Base-by-base conservation (phyloP, 1,284 basidiomycete species). In the Chalciporus sp. region DNA sequence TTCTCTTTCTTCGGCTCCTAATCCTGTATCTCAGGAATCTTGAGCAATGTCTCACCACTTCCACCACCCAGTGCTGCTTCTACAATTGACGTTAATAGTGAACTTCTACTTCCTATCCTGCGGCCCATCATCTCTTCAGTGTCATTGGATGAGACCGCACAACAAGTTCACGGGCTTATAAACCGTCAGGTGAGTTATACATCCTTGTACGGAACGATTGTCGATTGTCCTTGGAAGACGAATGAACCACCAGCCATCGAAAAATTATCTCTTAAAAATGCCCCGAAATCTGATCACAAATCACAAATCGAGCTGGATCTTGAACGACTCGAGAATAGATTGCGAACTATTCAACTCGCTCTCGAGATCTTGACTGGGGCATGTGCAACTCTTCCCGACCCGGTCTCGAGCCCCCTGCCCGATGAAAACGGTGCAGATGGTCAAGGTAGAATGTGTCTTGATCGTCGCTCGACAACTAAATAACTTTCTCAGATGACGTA, bases 361-460 rank as follows among this genome's bases (percentile, higher is more conserved):
- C 77, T 97, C 31, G 94, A 97, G 72, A 84, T 96, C 49, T 72
- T 96, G 59, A 95, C 92, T 0, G 88, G 88, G 29, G 78, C 83
- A n/a, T 95, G 92, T 66, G 93, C 92, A n/a, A 90, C 87, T 10
- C 72, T 95, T 31, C 89, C 92, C 20, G 92, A 95, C 63, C 83
- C 85, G 45, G 76, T 82, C 54, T 70, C 76, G 42, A 66, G 66
- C 26, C 53, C 57, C 2, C 49, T 31, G 23, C 46, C 45, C 45
- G 72, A 69, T 37, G 74, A 72, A n/a, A 69, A 69, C 53, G 73
- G 74, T n/a, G 72, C 70, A 28, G 72, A 74, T 40, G 67, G 72
- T 51, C 75, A 78, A 65, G 65, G 67, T 68, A 35, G 45, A 7
- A 46, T 31, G 17, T 16, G 17, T 39, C 4, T 20, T 23, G 7